Evolutionary conservation across 192 early-diverging fungal genomes (phyloP), one percentile per base, ranked within the genome.

Genomic region (Coemansia sp.): DNA sequence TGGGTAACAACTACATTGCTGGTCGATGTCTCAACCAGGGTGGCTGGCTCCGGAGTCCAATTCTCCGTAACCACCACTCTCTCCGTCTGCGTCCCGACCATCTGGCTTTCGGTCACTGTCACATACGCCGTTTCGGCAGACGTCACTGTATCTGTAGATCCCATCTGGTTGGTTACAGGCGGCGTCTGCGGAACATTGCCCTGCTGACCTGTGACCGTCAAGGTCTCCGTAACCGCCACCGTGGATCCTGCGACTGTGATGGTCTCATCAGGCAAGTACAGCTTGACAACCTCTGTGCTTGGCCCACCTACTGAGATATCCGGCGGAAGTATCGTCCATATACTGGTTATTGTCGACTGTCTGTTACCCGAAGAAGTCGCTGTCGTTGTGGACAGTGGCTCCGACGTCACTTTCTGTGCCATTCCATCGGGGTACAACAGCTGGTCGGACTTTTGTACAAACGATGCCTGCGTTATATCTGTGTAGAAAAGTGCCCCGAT

Each of bases 371-470:
- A 3, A 8, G 49, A 3, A 8, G 22, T 0, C 10, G 22, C 4
- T 51, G 1, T 1, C 3, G 8, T 8, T 51, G 20, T 10, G 22
- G 23, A 14, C 2, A 13, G 27, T 29, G 58, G 35, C 13, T 60
- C 34, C 18, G 67, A 68, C 1, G 54, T 68, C 18, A 57, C 60
- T 50, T 68, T 68, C 22, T 14, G n/a, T 0, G 55, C 67, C 42
- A 58, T 52, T 4, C 67, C 67, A 28, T 14, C 34, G 0, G 60
- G 59, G 9, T 58, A 68, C 20, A 23, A 39, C 6, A 51, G 19
- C 8, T 14, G 4, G 4, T 51, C 20, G 7, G 23, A 6, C 6
- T 27, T 51, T 11, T 51, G 20, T 25, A 16, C 13, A 25, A 25
- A 22, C 25, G 25, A 51, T 25, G 9, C 9, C 2, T 51, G 6